phyloP scores from a whole-genome alignment of 1,139 yeast species.

The Yueomyces sp. region DNA sequence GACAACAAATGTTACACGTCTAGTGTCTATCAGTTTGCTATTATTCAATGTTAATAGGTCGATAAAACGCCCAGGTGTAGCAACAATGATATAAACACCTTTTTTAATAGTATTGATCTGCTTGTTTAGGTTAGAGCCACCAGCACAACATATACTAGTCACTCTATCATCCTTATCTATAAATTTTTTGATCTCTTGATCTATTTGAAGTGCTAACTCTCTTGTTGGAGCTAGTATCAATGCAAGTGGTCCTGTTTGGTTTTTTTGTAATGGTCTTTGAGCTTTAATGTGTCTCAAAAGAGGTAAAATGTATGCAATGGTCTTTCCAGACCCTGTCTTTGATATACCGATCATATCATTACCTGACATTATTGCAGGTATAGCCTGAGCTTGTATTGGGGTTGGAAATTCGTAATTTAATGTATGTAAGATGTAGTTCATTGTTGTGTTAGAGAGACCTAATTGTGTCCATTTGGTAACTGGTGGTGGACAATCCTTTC shows the following conservation, averaged over 20 bases:
- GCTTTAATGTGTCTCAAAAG: conserved; percentile 71
- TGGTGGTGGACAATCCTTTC: conserved; percentile 46
- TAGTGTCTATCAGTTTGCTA: conserved; percentile 63
- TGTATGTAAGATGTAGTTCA: conserved; percentile 35
- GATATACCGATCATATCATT: conserved; percentile 89
- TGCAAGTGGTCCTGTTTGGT: conserved; percentile 64
- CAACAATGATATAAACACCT: conserved; percentile 74
- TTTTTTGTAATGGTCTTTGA: conserved; percentile 41
- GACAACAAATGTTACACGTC: conserved; percentile 66
- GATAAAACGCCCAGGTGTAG: conserved; percentile 92
- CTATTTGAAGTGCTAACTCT: conserved; percentile 80
- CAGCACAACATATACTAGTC: conserved; percentile 72
- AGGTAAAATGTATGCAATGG: conserved; percentile 78
- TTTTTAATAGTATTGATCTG: conserved; percentile 73
- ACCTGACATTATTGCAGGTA: conserved; percentile 86
- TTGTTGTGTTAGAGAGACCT: conserved; percentile 54
- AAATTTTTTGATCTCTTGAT: conserved; percentile 53
- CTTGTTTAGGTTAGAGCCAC: conserved; percentile 78
- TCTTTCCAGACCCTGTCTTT: conserved; percentile 94
- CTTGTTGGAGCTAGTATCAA: conserved; percentile 83
- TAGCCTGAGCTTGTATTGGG: conserved; percentile 81
- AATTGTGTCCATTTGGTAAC: conserved; percentile 69
- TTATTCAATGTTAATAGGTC: conserved; percentile 77
- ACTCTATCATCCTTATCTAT: conserved; percentile 29
- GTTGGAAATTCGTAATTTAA: conserved; percentile 35